Evolutionary conservation across 441 rosid species (phyloP), one percentile per base, ranked within the genome.

Genomic region (Rhodomyrtus psidioides): DNA sequence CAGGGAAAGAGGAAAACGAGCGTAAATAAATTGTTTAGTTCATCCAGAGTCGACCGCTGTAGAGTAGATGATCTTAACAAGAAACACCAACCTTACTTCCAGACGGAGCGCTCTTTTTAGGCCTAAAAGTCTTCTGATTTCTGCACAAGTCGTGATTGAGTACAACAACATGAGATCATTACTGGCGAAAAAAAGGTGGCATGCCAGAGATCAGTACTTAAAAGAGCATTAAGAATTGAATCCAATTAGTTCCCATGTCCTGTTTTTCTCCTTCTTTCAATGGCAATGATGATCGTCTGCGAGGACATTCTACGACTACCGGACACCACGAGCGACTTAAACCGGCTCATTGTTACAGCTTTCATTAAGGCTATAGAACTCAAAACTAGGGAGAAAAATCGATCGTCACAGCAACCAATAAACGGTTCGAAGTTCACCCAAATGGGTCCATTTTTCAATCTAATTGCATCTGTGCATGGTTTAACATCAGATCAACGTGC

Each of bases 81-180:
- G 26, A 28, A 10, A 17, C 49, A 85, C 86, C 56, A 87, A 93
- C 96, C 96, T 92, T 93, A 81, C 88, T 93, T 81, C 96, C 94
- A 3, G 96, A 92, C 13, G 94, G 96, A 87, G 94, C 94, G 87
- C 89, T 94, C 91, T 94, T 94, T 87, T 94, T 93, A 21, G 95
- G 94, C 83, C 94, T 89, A 76, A 94, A 93, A 7, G 96, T 94
- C 92, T 88, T 94, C 91, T 94, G 96, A 84, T 93, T 94, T 90
- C 96, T 94, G 90, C 86, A 89, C 16, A 82, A 82, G 28, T n/a
- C 13, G 82, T 70, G 49, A 70, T 70, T 3, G 49, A 15, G n/a
- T 34, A 70, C 26, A 12, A 39, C 79, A 16, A 34, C 79, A 65
- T 34, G n/a, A 39, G 79, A 70, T 70, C 46, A 39, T 70, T 39